Percentiles rank a stretch among this genome's conserved stretches.
Evolutionary conservation across 2,329 filamentous ascomycete species (phyloP).

Genomic region (Ophiostoma perfectum): DNA sequence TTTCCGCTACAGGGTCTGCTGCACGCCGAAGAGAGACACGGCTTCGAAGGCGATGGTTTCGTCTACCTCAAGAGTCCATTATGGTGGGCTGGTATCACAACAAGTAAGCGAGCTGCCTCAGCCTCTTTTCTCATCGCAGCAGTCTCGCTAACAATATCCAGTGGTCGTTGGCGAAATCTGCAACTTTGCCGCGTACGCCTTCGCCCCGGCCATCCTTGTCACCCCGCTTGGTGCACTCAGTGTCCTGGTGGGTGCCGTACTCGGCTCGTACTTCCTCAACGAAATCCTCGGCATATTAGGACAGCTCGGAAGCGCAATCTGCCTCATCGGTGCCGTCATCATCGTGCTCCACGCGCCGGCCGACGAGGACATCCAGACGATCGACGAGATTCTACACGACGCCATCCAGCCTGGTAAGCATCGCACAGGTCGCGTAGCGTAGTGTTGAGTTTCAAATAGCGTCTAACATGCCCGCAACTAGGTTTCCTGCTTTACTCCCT

Average conservation of each 20-base stretch:
- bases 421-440: neutral
- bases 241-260: slow-evolving; percentile 88
- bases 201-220: slow-evolving; percentile 96
- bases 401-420: slow-evolving; percentile 64
- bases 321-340: slow-evolving; percentile 90
- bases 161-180: slow-evolving; percentile 90
- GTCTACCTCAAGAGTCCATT: slow-evolving; percentile 90
- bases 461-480: slow-evolving; percentile 34
- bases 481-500: slow-evolving; percentile 86
- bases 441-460: slow-evolving; percentile 26
- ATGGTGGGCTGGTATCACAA: slow-evolving; percentile 94
- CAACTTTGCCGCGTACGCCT: slow-evolving; percentile 97
- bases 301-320: slow-evolving; percentile 92
- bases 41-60: slow-evolving; percentile 94
- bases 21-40: slow-evolving; percentile 83
- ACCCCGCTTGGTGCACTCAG: slow-evolving; percentile 90
- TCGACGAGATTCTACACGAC: slow-evolving; percentile 86
- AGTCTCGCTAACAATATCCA: slow-evolving; percentile 35
- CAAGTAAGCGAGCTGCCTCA: slow-evolving; percentile 53
- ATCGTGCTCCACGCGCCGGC: slow-evolving; percentile 96
- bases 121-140: neutral
- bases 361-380: slow-evolving; percentile 82
- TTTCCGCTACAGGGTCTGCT: slow-evolving; percentile 47
- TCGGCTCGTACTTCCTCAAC: slow-evolving; percentile 89
- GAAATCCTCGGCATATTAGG: slow-evolving; percentile 87